A percentile compares a stretch with the other conserved stretches of the same genome.
Conservation (phyloP, 176 grass and related monocot genomes). For the Triticum monococcum region DNA sequence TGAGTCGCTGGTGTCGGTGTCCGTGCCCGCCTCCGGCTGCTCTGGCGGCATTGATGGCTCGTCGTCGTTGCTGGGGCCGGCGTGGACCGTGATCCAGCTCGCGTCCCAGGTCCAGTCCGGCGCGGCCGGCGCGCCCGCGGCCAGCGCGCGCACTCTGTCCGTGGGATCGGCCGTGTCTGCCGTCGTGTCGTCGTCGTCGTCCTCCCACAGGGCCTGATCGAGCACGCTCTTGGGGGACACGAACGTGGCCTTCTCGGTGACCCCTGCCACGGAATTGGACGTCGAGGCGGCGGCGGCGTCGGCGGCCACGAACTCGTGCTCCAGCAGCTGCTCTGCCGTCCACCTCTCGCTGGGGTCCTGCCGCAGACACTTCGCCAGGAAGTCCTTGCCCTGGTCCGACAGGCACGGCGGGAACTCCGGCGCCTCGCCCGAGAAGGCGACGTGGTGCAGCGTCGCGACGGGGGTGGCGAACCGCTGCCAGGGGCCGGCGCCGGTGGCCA, state of each 20-base stretch:
- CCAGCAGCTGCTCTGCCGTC: constrained; percentile 49
- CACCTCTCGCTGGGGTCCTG: constrained; percentile 34
- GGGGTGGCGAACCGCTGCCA: constrained; percentile 34
- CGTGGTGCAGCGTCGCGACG: constrained; percentile 39
- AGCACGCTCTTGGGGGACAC: constrained; percentile 50
- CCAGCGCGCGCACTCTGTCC: neutral
- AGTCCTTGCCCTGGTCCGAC: constrained; percentile 40
- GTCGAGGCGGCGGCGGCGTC: neutral
- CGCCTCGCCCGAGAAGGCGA: constrained; percentile 40
- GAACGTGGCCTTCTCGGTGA: neutral
- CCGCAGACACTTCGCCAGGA: constrained; percentile 30
- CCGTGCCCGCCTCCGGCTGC: neutral
- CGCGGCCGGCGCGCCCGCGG: neutral
- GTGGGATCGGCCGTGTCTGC: neutral
- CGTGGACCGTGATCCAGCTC: constrained; percentile 37
- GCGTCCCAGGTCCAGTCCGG: constrained; percentile 45
- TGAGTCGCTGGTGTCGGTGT: neutral
- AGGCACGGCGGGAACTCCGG: constrained; percentile 16
- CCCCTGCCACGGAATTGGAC: neutral
- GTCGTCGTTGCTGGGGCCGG: neutral
- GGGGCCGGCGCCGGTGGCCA: constrained; percentile 45
- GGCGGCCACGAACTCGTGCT: constrained; percentile 30
- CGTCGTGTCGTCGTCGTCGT: constrained; percentile 20
- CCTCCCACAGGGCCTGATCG: constrained; percentile 38
- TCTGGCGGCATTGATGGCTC: neutral